A percentile compares a stretch with the other conserved stretches of the same genome.
These are phyloP conservation scores for Colletotrichum nymphaeae DNA, from an alignment of 2,329 filamentous ascomycete genomes.

Conservation along the genomic window DNA sequence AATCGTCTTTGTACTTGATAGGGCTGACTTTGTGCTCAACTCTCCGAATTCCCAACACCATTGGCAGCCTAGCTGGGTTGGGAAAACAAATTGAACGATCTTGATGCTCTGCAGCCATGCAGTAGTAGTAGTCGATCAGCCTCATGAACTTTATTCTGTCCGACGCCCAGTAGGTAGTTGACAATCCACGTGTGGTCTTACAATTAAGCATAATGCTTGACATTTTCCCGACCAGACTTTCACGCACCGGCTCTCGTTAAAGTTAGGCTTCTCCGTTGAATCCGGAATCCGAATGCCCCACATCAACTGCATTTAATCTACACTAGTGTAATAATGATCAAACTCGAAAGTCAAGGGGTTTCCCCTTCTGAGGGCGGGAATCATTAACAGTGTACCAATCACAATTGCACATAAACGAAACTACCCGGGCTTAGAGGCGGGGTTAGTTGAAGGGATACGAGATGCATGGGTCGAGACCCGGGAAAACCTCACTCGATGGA, in stretches of 20 bases:
- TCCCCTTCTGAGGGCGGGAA: no score
- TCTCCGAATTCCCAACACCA: not conserved
- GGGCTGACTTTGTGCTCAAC: not conserved
- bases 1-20: not conserved
- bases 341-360: no score
- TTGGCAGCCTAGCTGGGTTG: no score
- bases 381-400: no score
- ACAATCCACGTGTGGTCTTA: not conserved
- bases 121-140: not conserved
- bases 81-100: not conserved
- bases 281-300: not conserved
- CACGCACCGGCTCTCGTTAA: not conserved
- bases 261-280: not conserved
- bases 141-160: not conserved
- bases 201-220: constrained; percentile 21
- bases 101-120: not conserved
- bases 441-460: no score
- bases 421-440: no score
- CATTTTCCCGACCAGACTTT: not conserved
- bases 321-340: no score
- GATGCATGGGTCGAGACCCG: no score
- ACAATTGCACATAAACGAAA: no score
- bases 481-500: no score
- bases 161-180: not conserved
- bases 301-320: not conserved